Evolutionary conservation across 441 rosid genomes (phyloP), one percentile per base, ranked within the genome.

Genomic region (Hura crepitans): DNA sequence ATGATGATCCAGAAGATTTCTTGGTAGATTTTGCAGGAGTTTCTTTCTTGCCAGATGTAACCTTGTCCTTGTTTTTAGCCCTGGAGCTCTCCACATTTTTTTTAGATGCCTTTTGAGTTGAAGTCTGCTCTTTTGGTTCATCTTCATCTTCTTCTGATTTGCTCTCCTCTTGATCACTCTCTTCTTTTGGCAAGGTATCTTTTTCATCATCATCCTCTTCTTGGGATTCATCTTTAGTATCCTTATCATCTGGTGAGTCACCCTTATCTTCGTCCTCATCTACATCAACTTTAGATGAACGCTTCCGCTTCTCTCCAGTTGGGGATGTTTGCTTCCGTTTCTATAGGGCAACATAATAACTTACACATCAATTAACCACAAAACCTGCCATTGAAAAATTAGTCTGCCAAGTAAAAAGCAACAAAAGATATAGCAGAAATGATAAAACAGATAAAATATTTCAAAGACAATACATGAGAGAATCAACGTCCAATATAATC

Each of bases 91-190:
- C 91, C 76, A 28, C 75, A 61, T 25, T 62, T 78, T 80, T 89
- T 72, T 80, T 85, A 5, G 82, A 85, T 64, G 79, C 57, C 78
- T 80, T 89, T 69, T 72, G 76, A 27, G 55, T 69, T 17, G 81
- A 64, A 68, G 71, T 82, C 35, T 72, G 70, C 69, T 77, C 85
- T 75, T 82, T 81, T 31, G 73, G 72, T 62, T 75, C 78, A 28
- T 84, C 96, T 53, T 84, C 83, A 45, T 81, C 86, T 70, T 84
- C 86, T 73, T 81, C 91, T 70, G 87, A 84, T 76, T 85, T 76
- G 74, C 59, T 66, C 55, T 82, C 88, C 66, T 82, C 81, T 8
- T 79, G 82, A 68, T 84, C 90, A 72, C 84, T 84, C 66, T 80
- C 89, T 59, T 84, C 86, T 69, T 83, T 83, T 65, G 72, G 84